Conservation (phyloP, 2,329 filamentous ascomycete genomes). For the Aspergillus tamarii region DNA sequence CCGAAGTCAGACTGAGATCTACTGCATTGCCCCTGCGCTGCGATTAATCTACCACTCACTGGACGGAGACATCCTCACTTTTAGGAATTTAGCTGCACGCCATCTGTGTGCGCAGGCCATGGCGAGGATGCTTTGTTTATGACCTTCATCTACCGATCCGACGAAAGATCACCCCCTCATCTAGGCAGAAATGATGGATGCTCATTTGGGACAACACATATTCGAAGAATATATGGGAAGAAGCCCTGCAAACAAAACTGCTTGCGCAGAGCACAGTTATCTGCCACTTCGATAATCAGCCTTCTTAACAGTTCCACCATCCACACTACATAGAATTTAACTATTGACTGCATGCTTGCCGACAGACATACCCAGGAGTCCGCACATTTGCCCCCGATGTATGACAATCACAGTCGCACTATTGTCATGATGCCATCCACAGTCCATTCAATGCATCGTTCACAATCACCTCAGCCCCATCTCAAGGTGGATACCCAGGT, state of each 20-base stretch:
- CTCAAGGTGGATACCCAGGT: neutral
- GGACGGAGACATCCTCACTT: neutral
- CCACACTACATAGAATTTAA: neutral
- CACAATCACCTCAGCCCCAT: neutral
- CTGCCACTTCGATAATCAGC: neutral
- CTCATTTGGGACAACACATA: neutral
- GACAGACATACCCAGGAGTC: neutral
- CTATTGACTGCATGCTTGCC: neutral
- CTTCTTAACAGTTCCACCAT: conserved; percentile 1
- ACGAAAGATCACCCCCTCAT: neutral
- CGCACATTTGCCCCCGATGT: neutral
- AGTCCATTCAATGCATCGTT: neutral
- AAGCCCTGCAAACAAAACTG: neutral
- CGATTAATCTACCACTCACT: neutral
- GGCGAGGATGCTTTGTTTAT: neutral
- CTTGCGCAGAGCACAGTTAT: conserved; percentile 2
- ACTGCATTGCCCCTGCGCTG: neutral
- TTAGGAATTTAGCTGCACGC: conserved; percentile 8
- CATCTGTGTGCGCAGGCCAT: conserved; percentile 4
- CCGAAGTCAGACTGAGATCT: conserved; percentile 3
- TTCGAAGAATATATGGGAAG: neutral
- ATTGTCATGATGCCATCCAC: neutral
- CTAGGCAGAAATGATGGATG: neutral
- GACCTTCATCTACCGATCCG: neutral
- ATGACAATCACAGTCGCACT: conserved; percentile 2